A percentile compares a stretch with the other conserved stretches of the same genome.
These are phyloP conservation scores for Candida tropicalis DNA, from an alignment of 1,139 yeast species.

Conservation along the genomic window DNA sequence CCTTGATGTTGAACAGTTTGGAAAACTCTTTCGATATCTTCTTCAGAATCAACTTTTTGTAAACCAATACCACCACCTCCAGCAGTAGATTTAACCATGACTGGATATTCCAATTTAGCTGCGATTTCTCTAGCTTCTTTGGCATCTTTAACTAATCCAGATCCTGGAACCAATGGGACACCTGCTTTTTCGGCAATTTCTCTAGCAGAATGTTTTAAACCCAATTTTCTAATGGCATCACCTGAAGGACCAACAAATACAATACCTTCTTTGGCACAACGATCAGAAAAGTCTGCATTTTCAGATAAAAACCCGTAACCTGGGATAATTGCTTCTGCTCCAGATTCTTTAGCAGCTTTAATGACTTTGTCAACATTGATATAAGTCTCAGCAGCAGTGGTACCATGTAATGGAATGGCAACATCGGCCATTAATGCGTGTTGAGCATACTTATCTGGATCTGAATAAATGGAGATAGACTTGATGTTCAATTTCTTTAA, in stretches of 20 bases:
- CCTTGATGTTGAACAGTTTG: conserved; percentile 94
- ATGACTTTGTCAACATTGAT: conserved; percentile 82
- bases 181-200: conserved; percentile 85
- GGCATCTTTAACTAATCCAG: conserved; percentile 71
- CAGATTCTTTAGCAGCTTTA: conserved; percentile 77
- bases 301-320: conserved; percentile 97
- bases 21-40: conserved; percentile 80
- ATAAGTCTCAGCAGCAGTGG: conserved; percentile 88
- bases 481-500: conserved; percentile 75
- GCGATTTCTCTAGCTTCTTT: conserved; percentile 79
- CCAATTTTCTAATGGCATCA: conserved; percentile 85
- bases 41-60: conserved; percentile 84
- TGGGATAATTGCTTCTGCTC: conserved; percentile 92
- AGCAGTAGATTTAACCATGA: conserved; percentile 96
- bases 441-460: conserved; percentile 84
- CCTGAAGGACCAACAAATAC: conserved; percentile 96
- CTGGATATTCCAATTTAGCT: conserved; percentile 79
- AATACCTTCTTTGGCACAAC: conserved; percentile 79
- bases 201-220: conserved; percentile 95
- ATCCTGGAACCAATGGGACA: conserved; percentile 95
- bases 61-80: conserved; percentile 99
- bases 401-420: conserved; percentile 77
- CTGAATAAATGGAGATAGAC: conserved; percentile 87
- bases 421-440: conserved; percentile 85
- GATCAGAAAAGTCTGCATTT: conserved; percentile 93